A percentile compares a stretch with the other conserved stretches of the same genome.
phyloP scores from a whole-genome alignment of 257 asterid genomes.

The Anisodus tanguticus region DNA sequence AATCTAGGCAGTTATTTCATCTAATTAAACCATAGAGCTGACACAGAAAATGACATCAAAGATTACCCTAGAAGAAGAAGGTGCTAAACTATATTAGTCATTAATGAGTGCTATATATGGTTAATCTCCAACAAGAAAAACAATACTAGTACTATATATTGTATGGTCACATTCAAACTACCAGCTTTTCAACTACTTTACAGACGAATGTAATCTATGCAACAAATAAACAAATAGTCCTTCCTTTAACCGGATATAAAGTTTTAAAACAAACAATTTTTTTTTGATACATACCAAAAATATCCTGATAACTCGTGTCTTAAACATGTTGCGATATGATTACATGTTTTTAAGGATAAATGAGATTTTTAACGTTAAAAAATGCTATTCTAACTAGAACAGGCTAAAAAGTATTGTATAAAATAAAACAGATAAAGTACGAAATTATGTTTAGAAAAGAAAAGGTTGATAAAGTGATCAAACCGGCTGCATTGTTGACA shows the following conservation, averaged over 20 bases:
- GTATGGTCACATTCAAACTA: neutral
- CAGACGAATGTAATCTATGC: neutral
- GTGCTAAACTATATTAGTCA: neutral
- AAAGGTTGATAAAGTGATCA: neutral
- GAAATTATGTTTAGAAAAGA: no score
- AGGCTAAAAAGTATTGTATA: no score
- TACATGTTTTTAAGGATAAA: no score
- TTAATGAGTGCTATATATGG: neutral
- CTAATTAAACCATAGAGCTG: neutral
- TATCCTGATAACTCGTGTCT: neutral
- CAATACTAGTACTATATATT: neutral
- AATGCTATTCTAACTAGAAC: neutral
- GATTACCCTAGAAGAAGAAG: conserved; percentile 11
- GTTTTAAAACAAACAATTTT: neutral
- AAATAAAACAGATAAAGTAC: no score
- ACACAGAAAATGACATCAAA: conserved; percentile 15
- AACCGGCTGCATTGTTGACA: conserved; percentile 95
- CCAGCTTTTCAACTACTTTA: conserved; percentile 24
- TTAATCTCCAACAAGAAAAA: neutral
- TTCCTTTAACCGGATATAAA: neutral
- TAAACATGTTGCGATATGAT: neutral
- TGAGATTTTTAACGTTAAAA: neutral
- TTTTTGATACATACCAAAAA: neutral
- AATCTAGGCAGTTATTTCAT: conserved; percentile 10
- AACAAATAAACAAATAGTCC: neutral